These are phyloP conservation scores for Plasmodium ovale DNA, from an alignment of 169 alveolate species.

Conservation along the genomic window DNA sequence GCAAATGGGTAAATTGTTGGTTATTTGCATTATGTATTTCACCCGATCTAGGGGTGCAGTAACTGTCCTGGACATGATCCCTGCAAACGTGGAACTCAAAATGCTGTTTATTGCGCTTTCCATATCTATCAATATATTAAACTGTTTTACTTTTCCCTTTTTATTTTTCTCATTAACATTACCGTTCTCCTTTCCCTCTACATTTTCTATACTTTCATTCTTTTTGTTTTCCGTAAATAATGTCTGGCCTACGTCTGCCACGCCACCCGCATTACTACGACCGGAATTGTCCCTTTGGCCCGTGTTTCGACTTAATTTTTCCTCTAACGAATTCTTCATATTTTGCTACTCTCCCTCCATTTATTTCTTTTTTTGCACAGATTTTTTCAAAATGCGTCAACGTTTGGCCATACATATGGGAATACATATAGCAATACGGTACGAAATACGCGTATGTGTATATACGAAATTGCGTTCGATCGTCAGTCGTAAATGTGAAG, in stretches of 20 bases:
- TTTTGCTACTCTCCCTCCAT: not conserved
- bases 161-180: not conserved
- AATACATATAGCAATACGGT: too few species aligned
- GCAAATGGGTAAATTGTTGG: slow-evolving; percentile 47
- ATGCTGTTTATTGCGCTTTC: slow-evolving; percentile 43
- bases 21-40: slow-evolving; percentile 65
- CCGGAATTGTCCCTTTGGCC: not conserved
- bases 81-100: slow-evolving; percentile 62
- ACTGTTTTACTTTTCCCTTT: not conserved
- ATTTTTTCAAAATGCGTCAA: too few species aligned
- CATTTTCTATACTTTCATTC: not conserved
- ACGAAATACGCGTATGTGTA: too few species aligned
- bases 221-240: not conserved
- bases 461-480: too few species aligned
- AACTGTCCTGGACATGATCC: slow-evolving; percentile 39
- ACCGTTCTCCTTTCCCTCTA: not conserved
- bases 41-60: slow-evolving; percentile 71
- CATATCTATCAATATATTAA: slow-evolving; percentile 38
- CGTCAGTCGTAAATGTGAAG: too few species aligned
- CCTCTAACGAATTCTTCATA: not conserved
- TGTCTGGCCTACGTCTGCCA: not conserved
- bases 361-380: not conserved
- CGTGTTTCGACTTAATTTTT: not conserved
- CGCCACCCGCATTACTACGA: not conserved
- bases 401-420: too few species aligned